Conservation (phyloP, 768 basidiomycete genomes). For the Serendipita sp. region DNA sequence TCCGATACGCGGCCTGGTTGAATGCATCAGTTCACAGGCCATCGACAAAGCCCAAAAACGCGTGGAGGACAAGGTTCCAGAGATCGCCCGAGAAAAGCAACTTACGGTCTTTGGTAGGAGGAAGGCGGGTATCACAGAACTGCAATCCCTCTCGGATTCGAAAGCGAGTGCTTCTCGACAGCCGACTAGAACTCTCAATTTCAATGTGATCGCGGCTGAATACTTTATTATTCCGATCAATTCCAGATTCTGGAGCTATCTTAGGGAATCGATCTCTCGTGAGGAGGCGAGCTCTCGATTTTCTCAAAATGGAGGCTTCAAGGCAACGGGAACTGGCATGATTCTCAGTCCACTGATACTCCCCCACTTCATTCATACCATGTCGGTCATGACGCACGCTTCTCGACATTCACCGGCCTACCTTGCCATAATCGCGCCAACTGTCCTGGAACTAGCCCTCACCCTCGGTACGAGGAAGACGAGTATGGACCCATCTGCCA, state of each 20-base stretch:
- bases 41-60: constrained; percentile 43
- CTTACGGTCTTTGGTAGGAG: constrained; percentile 34
- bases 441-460: constrained; percentile 67
- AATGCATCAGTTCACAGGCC: constrained; percentile 42
- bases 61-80: constrained; percentile 38
- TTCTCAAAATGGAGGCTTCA: constrained; percentile 30
- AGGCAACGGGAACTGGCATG: constrained; percentile 53
- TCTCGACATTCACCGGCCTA: constrained; percentile 66
- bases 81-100: constrained; percentile 54
- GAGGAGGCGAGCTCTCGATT: constrained; percentile 48
- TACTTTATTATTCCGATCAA: constrained; percentile 79
- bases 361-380: constrained; percentile 54
- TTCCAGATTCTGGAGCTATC: constrained; percentile 89
- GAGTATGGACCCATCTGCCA: constrained; percentile 15
- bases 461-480: constrained; percentile 47
- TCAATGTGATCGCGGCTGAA: constrained; percentile 56
- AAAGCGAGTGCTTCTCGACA: neutral
- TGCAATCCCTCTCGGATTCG: constrained; percentile 13
- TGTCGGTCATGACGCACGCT: constrained; percentile 69
- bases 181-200: constrained; percentile 30
- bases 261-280: constrained; percentile 65
- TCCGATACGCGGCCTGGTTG: constrained; percentile 41
- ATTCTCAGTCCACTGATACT: constrained; percentile 66
- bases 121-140: constrained; percentile 23
- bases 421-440: constrained; percentile 65